phyloP scores from a whole-genome alignment of 495 filamentous ascomycete species.

The Aspergillus diversus region DNA sequence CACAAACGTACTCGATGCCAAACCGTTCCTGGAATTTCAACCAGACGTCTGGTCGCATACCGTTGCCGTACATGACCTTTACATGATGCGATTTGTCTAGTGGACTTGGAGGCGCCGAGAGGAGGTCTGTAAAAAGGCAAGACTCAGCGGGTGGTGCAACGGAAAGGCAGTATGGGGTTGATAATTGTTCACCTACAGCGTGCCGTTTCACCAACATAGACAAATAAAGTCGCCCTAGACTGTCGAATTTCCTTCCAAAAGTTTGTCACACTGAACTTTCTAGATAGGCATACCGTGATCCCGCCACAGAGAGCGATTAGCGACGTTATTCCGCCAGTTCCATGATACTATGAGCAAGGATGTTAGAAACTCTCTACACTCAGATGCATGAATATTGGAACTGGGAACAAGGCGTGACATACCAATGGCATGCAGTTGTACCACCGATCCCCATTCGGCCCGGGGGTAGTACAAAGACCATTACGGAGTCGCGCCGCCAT shows the following conservation, averaged over 20 bases:
- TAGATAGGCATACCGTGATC: background rate
- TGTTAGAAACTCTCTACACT: background rate
- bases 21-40: background rate
- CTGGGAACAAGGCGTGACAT: background rate
- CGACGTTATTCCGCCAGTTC: background rate
- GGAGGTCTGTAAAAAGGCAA: background rate
- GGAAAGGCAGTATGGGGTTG: too few species aligned
- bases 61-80: background rate
- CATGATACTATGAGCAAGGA: background rate
- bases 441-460: background rate
- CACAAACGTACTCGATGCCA: background rate
- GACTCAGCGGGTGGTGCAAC: too few species aligned
- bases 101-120: background rate
- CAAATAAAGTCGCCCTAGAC: background rate
- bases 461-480: background rate
- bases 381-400: background rate
- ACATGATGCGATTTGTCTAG: background rate
- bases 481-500: background rate
- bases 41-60: background rate
- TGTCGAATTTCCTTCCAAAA: constrained; percentile 1
- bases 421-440: background rate
- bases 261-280: background rate
- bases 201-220: background rate
- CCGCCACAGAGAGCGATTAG: background rate
- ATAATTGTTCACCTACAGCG: background rate